These are phyloP conservation scores for Xylaria sp. DNA, from an alignment of 2,329 filamentous ascomycete genomes.

Conservation along the genomic window DNA sequence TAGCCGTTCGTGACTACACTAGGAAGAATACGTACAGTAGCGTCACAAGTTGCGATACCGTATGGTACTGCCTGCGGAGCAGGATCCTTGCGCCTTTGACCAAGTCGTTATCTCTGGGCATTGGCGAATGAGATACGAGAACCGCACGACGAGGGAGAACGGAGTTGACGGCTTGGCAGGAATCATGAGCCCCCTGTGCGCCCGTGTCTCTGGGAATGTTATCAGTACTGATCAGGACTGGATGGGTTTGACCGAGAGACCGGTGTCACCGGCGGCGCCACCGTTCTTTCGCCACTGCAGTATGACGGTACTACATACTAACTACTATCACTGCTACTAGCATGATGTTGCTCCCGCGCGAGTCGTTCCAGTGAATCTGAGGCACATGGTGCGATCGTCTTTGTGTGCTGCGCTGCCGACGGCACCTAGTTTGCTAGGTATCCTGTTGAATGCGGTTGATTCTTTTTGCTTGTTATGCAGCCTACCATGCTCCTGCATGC, in stretches of 20 bases:
- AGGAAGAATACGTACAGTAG: neutral
- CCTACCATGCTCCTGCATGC: constrained; percentile 5
- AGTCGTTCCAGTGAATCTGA: constrained; percentile 2
- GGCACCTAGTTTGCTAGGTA: neutral
- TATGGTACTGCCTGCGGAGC: neutral
- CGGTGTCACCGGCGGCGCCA: constrained; percentile 19
- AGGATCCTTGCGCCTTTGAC: constrained; percentile 24
- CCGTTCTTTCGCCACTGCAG: constrained; percentile 11
- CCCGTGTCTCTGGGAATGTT: constrained; percentile 18
- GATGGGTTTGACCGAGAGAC: constrained; percentile 26
- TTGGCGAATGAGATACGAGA: constrained; percentile 30
- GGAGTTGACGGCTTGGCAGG: constrained; percentile 35
- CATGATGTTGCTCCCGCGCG: constrained; percentile 16
- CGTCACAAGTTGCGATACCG: constrained; percentile 1
- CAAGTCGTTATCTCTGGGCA: constrained; percentile 28
- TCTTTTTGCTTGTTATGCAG: constrained; percentile 17
- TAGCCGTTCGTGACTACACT: neutral
- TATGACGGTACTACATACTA: neutral
- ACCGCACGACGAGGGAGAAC: neutral
- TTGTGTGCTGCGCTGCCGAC: neutral
- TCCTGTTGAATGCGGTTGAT: neutral
- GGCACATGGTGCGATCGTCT: constrained; percentile 1
- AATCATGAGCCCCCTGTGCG: constrained; percentile 3
- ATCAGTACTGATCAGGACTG: constrained; percentile 4
- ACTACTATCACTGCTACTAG: too few relatives aligned